Evolutionary conservation across 352 stramenopile genomes (phyloP), one percentile per base, ranked within the genome.

Genomic region (Globisporangium recalcitrans): DNA sequence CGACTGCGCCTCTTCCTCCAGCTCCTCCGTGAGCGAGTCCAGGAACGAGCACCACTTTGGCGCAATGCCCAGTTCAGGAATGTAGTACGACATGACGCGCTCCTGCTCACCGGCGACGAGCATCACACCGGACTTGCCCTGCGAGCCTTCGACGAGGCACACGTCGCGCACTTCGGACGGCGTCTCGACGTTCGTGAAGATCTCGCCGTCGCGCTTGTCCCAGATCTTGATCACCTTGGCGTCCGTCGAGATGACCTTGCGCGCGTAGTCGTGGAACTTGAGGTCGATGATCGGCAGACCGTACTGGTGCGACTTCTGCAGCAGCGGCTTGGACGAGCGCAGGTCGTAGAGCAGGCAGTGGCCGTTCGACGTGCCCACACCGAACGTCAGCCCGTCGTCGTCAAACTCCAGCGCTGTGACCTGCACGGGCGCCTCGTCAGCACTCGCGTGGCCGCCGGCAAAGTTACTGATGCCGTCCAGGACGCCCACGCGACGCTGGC

Each of bases 21-120:
- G 78, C 75, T 99, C 97, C 71, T 99, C 97, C 0, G 97, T 99
- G 24, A 99, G 91, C 60, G 93, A 98, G 68, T 99, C 98, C 24
- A 99, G 78, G 84, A 99, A 99, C 38, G 95, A 98, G 70, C 96
- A 99, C 98, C 97, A 99, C 64, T 97, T 92, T 2, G 98, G 97
- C 22, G 98, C 98, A 31, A 98, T 89, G 26, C 98, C 98, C 26
- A 99, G 77, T 60, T 98, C 85, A 0, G 98, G 98, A 52, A 99
- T 91, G 77, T 99, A 99, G 75, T 98, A 99, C n/a, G 95, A 94
- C 90, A 98, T 97, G 48, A 98, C 83, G 59, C 97, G 93, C 55
- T 97, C 83, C 72, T 99, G 96, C 75, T 99, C 98, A 13, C 95
- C 96, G 7, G 97, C 93, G 36, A 98, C 96, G 27, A 99, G 77